Conservation (phyloP, 768 basidiomycete genomes). For the Mycena chlorophos region DNA sequence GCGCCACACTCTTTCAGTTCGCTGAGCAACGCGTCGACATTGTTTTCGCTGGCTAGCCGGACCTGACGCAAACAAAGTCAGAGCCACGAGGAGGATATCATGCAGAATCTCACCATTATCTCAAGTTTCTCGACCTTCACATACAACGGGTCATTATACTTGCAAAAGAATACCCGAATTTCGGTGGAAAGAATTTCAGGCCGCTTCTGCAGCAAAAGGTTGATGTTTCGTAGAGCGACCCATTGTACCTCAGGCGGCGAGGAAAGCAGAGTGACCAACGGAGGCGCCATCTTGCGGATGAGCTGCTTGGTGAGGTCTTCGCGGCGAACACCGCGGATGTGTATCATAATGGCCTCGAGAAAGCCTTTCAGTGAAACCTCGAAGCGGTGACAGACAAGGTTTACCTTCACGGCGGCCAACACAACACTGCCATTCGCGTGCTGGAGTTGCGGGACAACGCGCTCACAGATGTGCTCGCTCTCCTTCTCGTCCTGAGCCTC, state of each 20-base stretch:
- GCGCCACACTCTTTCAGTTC: constrained; percentile 87
- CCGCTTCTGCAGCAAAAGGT: constrained; percentile 91
- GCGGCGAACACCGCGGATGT: constrained; percentile 78
- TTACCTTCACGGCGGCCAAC: constrained; percentile 90
- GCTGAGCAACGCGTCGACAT: constrained; percentile 91
- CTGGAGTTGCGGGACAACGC: constrained; percentile 97
- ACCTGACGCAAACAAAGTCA: neutral
- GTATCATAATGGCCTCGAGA: constrained; percentile 95
- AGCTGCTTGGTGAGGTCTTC: constrained; percentile 86
- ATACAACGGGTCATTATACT: constrained; percentile 99
- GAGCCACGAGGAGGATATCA: constrained; percentile 12
- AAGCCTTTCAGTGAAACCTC: neutral
- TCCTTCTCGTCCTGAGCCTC: constrained; percentile 85
- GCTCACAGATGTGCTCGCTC: constrained; percentile 97
- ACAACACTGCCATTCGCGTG: constrained; percentile 96
- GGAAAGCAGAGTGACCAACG: constrained; percentile 90
- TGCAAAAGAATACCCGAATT: constrained; percentile 99
- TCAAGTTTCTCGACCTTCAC: constrained; percentile 98
- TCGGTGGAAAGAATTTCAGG: constrained; percentile 89
- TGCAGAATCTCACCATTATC: constrained; percentile 94
- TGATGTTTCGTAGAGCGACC: constrained; percentile 96
- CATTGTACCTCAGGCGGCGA: constrained; percentile 98
- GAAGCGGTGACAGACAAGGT: constrained; percentile 17
- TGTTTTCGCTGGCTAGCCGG: constrained; percentile 54
- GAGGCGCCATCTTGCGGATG: constrained; percentile 96